Conservation (phyloP, 352 stramenopile species). For the Thraustochytrium striatum region DNA sequence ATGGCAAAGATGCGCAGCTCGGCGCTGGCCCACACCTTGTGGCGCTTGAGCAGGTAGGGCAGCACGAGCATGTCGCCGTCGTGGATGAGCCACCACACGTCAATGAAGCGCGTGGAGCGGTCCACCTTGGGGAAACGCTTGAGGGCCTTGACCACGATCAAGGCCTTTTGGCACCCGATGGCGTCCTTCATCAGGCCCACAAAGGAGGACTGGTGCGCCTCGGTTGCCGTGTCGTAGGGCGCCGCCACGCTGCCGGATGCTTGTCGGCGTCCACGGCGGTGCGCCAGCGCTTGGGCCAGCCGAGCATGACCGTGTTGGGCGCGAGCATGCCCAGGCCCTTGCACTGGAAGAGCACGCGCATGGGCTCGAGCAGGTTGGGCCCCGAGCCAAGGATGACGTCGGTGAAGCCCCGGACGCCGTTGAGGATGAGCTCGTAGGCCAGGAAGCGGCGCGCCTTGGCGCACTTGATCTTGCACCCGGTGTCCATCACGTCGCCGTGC, state of each 20-base stretch:
- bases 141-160: constrained; percentile 64
- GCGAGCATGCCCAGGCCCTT: constrained; percentile 56
- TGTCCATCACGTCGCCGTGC: constrained; percentile 52
- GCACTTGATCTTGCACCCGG: constrained; percentile 49
- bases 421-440: constrained; percentile 51
- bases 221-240: no score
- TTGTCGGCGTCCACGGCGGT: constrained; percentile 54
- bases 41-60: constrained; percentile 46
- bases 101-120: constrained; percentile 55
- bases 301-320: constrained; percentile 55
- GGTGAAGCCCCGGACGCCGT: constrained; percentile 52
- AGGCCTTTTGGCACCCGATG: constrained; percentile 60
- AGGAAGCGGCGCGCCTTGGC: constrained; percentile 43
- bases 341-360: constrained; percentile 53
- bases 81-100: constrained; percentile 69
- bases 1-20: constrained; percentile 52
- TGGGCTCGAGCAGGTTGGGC: constrained; percentile 28
- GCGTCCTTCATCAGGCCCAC: constrained; percentile 60
- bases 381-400: constrained; percentile 23
- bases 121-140: constrained; percentile 53
- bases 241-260: no score
- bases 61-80: constrained; percentile 58
- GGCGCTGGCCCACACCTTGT: constrained; percentile 18
- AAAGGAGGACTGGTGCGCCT: constrained; percentile 57
- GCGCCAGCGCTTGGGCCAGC: constrained; percentile 36